Evolutionary conservation across 129 eudicot genomes (phyloP), one percentile per base, ranked within the genome.

Genomic region (Artemisia tridentata): DNA sequence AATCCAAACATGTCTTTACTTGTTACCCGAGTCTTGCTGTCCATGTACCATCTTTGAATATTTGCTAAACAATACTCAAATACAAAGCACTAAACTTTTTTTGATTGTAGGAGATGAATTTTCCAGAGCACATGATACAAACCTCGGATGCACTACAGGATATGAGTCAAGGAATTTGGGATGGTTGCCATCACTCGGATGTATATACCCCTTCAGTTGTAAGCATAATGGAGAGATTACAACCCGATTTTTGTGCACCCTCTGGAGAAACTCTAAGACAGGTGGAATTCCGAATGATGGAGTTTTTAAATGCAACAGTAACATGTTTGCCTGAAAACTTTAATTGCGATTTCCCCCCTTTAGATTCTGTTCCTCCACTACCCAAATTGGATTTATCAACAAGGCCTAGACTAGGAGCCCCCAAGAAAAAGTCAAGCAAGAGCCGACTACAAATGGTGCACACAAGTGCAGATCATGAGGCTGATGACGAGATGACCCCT

Each of bases 81-180:
- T 27, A 27, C 31, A 4, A 27, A 27, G 31, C 5, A 27, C 31
- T 27, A 3, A 27, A 27, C 31, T 27, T 27, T 27, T 27, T 0
- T 27, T 27, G 7, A 4, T 9, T 72, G 78, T 81, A 90, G 91
- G 96, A 90, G 81, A 76, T 86, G 73, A 83, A 78, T 63, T 51
- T 86, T 47, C 63, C 81, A 10, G 96, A 90, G 60, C 86, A 90
- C 50, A 84, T 68, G 59, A 83, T 90, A 75, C 93, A 84, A 19
- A 29, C 88, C 29, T 74, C 84, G 4, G 86, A 90, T 18, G 93
- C 88, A 15, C 80, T 90, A 16, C 15, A 75, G 20, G 95, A 90
- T 13, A 90, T 90, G 88, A 90, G 91, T 72, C 88, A 82, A 50
- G 96, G 96, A 27, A 83, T 66, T 63, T 90, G 96, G 96, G 96